Conservation (phyloP, 108 stramenopile genomes). For the Schizochytrium sp. region DNA sequence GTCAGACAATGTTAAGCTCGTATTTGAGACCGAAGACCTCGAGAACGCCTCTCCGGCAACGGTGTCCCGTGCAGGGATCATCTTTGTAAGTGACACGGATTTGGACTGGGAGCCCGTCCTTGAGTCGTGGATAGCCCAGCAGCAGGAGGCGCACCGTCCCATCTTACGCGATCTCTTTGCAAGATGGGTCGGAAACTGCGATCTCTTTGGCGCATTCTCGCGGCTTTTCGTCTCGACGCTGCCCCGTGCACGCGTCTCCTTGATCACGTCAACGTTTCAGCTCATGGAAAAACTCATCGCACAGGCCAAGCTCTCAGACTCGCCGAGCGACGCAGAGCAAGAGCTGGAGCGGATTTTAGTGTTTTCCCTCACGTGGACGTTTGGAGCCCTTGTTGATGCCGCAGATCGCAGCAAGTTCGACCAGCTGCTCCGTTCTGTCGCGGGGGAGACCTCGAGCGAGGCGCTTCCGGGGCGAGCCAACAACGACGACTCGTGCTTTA, state of each 20-base stretch:
- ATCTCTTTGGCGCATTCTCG: constrained; percentile 24
- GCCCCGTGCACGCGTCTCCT: constrained; percentile 32
- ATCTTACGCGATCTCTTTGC: constrained; percentile 21
- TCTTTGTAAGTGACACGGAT: constrained; percentile 53
- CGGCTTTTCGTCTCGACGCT: constrained; percentile 35
- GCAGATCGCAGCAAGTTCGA: constrained; percentile 31
- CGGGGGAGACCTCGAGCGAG: background rate
- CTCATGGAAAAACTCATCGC: constrained; percentile 38
- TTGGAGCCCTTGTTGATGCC: constrained; percentile 38
- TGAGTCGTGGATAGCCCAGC: constrained; percentile 37
- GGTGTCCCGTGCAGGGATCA: constrained; percentile 54
- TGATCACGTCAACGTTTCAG: constrained; percentile 25
- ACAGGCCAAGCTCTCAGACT: constrained; percentile 33
- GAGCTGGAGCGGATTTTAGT: constrained; percentile 36
- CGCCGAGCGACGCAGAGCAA: constrained; percentile 22
- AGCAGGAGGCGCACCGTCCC: background rate
- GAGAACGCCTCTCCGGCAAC: constrained; percentile 57
- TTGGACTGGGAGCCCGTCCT: constrained; percentile 56
- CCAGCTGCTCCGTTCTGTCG: constrained; percentile 2
- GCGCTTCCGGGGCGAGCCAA: background rate
- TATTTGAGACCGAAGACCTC: constrained; percentile 57
- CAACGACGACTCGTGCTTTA: constrained; percentile 26
- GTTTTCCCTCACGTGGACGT: constrained; percentile 32
- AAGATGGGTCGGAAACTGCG: background rate
- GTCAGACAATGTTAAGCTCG: constrained; percentile 62